phyloP scores from a whole-genome alignment of 1,284 basidiomycete genomes.

The Austroboletus niveus region DNA sequence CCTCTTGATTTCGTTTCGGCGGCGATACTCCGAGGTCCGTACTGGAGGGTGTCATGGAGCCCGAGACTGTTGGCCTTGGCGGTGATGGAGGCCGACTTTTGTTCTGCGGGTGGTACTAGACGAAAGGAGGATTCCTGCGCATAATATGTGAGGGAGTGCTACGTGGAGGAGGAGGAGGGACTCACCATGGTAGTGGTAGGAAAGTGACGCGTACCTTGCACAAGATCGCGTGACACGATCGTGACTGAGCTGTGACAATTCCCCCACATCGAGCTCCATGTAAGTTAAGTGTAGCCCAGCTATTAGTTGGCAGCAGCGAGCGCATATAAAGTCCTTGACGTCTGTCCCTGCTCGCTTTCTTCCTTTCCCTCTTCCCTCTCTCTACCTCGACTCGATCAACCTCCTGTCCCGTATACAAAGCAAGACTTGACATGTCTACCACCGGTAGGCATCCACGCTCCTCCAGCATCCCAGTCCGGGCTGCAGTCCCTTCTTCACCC shows the following conservation, averaged over 20 bases:
- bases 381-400: neutral
- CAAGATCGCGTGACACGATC: conserved; percentile 19
- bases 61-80: conserved; percentile 72
- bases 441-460: conserved; percentile 49
- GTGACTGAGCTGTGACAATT: conserved; percentile 28
- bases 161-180: neutral
- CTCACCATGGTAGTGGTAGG: conserved; percentile 41
- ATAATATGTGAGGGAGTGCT: neutral
- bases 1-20: conserved; percentile 61
- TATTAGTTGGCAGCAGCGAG: conserved; percentile 1
- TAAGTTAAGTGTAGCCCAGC: neutral
- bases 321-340: conserved; percentile 18
- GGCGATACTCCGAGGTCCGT: conserved; percentile 75
- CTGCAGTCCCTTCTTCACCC: conserved; percentile 42
- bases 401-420: neutral
- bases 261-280: conserved; percentile 11
- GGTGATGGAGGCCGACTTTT: conserved; percentile 64
- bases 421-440: conserved; percentile 40
- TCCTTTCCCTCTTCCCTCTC: neutral
- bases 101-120: conserved; percentile 56
- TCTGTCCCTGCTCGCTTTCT: conserved; percentile 3
- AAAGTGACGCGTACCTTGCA: conserved; percentile 27
- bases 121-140: conserved; percentile 63
- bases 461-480: conserved; percentile 59
- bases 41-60: conserved; percentile 74